Evolutionary conservation across 805 yeast species (phyloP).

Genomic region (Clavispora carvajalis): DNA sequence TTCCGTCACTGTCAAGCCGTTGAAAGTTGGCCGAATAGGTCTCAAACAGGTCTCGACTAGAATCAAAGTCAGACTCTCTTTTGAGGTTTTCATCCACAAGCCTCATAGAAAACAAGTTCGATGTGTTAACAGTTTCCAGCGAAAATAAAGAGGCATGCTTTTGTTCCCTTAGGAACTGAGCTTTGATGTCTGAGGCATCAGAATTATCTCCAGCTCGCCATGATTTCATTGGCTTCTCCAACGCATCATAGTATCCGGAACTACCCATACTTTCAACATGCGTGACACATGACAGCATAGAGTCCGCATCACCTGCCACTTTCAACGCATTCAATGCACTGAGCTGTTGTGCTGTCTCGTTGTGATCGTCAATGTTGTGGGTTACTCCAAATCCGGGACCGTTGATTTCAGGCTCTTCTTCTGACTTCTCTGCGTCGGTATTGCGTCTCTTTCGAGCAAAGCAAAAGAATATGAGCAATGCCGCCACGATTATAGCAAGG

Average conservation of each 20-base stretch:
- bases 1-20: conserved; percentile 42
- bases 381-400: conserved; percentile 34
- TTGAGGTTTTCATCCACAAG: conserved; percentile 54
- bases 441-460: conserved; percentile 34
- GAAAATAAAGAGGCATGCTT: conserved; percentile 51
- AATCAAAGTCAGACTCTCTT: conserved; percentile 27
- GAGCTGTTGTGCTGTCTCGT: conserved; percentile 32
- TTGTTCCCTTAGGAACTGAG: conserved; percentile 10
- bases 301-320: conserved; percentile 34
- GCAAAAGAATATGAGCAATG: conserved; percentile 43
- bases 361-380: conserved; percentile 20
- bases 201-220: conserved; percentile 39
- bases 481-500: conserved; percentile 44
- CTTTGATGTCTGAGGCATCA: conserved; percentile 19
- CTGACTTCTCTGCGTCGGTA: conserved; percentile 9
- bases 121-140: conserved; percentile 79
- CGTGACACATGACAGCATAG: conserved; percentile 47
- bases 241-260: conserved; percentile 27
- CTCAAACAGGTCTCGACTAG: conserved; percentile 23
- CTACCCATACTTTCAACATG: conserved; percentile 39
- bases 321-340: conserved; percentile 49
- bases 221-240: conserved; percentile 36
- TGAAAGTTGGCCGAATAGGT: conserved; percentile 34
- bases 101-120: conserved; percentile 73
- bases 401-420: conserved; percentile 16